Evolutionary conservation across 371 early-diverging fungal species (phyloP), one percentile per base, ranked within the genome.

Genomic region (Actinomortierella ambigua): DNA sequence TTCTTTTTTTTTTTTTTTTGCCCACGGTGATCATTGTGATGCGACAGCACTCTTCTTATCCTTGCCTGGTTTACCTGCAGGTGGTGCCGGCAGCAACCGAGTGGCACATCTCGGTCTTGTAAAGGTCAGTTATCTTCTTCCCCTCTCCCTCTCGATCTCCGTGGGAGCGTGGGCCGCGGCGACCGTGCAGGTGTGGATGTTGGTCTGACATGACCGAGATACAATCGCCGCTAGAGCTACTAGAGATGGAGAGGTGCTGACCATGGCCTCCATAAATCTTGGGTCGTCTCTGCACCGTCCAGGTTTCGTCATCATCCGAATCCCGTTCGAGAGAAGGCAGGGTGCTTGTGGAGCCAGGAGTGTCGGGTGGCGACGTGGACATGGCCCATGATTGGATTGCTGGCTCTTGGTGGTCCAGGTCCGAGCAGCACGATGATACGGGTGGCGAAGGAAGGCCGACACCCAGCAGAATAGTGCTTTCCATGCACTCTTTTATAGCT

Each of bases 101-200:
- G 39, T 95, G 86, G 75, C 99, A 99, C 55, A 97, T 84, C 79
- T 99, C 99, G 4, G 99, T 99, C 82, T 98, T 98, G 87, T 96
- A 99, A 11, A 98, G 80, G 43, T 85, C 85, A 7, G 82, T 68
- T 57, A 89, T 88, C 55, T 92, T 89, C 41, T 77, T 53, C 1
- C 17, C 17, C n/a, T 73, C 75, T 28, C 63, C 59, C 4, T 34
- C 34, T 34, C 34, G 34, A 11, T 34, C 34, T 6, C 34, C 11
- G 11, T 34, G 34, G 11, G 34, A 34, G 4, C 34, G 34, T 11
- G 34, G 11, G 34, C 34, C 34, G 4, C 34, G 34, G 34, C 34
- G 34, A 34, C 7, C 7, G 34, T 34, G 11, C 11, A 34, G 34
- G 34, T 6, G 7, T 34, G 34, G 34, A 4, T 34, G 34, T 34